Conservation (phyloP, 179 eudicot genomes). For the Amaranthus tricolor region DNA sequence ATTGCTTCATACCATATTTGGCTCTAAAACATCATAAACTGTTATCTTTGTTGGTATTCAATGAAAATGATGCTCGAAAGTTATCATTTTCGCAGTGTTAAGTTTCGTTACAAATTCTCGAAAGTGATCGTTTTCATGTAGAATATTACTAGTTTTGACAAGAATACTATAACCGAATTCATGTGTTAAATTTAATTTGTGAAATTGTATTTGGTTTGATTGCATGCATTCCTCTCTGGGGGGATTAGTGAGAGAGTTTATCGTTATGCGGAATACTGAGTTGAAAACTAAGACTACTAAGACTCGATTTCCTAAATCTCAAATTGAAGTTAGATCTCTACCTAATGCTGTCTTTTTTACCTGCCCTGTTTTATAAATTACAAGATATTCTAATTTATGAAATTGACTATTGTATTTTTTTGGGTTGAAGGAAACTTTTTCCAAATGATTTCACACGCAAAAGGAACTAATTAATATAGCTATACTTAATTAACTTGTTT, state of each 20-base stretch:
- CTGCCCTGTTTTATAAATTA: not conserved
- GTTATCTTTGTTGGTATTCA: not conserved
- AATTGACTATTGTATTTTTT: not conserved
- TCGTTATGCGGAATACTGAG: too few relatives aligned
- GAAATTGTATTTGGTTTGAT: too few relatives aligned
- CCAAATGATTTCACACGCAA: not conserved
- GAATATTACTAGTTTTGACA: not conserved
- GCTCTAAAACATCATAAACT: not conserved
- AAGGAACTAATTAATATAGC: too few relatives aligned
- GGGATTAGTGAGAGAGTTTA: too few relatives aligned
- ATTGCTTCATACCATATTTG: conserved; percentile 5
- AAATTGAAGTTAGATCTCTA: not conserved
- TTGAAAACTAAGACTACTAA: too few relatives aligned
- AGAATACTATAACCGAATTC: not conserved
- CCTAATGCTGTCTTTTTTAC: not conserved
- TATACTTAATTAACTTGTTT: not conserved
- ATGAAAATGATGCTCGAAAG: not conserved
- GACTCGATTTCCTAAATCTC: not conserved
- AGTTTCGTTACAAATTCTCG: too few relatives aligned
- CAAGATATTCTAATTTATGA: not conserved
- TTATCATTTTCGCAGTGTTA: not conserved
- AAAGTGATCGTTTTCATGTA: not conserved
- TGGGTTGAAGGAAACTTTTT: not conserved
- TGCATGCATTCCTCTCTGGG: too few relatives aligned
- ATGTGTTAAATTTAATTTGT: too few relatives aligned